These are phyloP conservation scores for Termitomyces sp. DNA, from an alignment of 768 basidiomycete species.

Conservation along the genomic window DNA sequence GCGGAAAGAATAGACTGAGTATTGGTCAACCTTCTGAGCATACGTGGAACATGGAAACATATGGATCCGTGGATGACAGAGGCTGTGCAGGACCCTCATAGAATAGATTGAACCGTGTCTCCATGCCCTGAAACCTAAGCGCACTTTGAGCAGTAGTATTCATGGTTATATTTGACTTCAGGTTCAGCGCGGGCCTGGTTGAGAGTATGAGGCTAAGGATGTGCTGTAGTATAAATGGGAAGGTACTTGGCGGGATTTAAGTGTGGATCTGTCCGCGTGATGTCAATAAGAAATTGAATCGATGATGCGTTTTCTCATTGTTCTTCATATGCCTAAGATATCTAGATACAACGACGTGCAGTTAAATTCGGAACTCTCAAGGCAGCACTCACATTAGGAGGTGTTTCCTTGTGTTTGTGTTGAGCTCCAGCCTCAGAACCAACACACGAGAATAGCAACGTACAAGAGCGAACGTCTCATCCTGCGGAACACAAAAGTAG, in stretches of 20 bases:
- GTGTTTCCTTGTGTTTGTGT: constrained; percentile 65
- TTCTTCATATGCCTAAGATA: constrained; percentile 63
- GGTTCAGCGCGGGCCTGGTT: constrained; percentile 60
- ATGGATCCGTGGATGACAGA: constrained; percentile 48
- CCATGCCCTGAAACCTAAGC: constrained; percentile 26
- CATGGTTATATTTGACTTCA: constrained; percentile 71
- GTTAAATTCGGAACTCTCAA: not conserved
- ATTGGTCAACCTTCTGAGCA: not conserved
- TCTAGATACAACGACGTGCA: constrained; percentile 30
- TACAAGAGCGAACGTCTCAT: constrained; percentile 71
- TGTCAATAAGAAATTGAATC: not conserved
- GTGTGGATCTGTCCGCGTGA: constrained; percentile 46
- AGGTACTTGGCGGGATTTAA: constrained; percentile 59
- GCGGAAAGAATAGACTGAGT: constrained; percentile 52
- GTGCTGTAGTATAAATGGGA: not conserved
- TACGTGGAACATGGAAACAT: constrained; percentile 21
- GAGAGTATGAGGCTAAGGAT: constrained; percentile 2
- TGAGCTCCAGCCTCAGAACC: constrained; percentile 18
- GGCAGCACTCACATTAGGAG: constrained; percentile 46
- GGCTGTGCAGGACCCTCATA: constrained; percentile 8
- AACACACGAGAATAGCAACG: constrained; percentile 18
- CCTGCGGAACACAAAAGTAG: constrained; percentile 64
- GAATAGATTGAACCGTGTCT: not conserved
- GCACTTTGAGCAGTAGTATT: constrained; percentile 66
- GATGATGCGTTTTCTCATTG: constrained; percentile 26